phyloP scores from a whole-genome alignment of 1,284 basidiomycete species.

The Sphaerobolus stellatus region DNA sequence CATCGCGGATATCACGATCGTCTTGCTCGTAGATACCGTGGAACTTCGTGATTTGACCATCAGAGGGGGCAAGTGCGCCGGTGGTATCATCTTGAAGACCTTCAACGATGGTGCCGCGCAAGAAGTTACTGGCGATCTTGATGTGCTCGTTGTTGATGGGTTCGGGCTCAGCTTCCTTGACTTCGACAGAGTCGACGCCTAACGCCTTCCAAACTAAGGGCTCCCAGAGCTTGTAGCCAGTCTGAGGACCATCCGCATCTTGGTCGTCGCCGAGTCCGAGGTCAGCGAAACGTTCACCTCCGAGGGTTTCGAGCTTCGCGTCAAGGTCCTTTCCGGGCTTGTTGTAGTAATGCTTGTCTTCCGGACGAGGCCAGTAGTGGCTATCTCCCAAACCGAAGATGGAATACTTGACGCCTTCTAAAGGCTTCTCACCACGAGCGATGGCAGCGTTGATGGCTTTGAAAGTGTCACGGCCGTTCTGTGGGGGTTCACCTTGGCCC shows the following conservation, averaged over 20 bases:
- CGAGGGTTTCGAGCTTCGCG: constrained; percentile 71
- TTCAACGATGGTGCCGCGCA: constrained; percentile 93
- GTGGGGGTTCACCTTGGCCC: constrained; percentile 97
- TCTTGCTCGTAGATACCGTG: constrained; percentile 98
- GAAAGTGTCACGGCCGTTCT: constrained; percentile 91
- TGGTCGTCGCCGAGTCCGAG: constrained; percentile 96
- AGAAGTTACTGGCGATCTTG: constrained; percentile 94
- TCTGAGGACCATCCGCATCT: constrained; percentile 94
- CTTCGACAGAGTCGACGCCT: constrained; percentile 88
- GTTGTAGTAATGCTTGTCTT: constrained; percentile 98
- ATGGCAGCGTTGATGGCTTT: constrained; percentile 79
- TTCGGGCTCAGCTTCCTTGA: constrained; percentile 92
- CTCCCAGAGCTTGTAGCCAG: constrained; percentile 96
- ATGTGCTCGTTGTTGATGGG: constrained; percentile 99
- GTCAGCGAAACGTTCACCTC: constrained; percentile 68
- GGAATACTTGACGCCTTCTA: constrained; percentile 68
- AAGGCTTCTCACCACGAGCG: constrained; percentile 51
- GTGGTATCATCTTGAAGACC: constrained; percentile 87
- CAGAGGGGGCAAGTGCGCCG: constrained; percentile 85
- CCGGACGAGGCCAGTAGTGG: constrained; percentile 98
- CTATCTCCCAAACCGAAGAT: constrained; percentile 98
- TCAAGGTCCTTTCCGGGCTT: constrained; percentile 94
- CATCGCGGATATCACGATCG: constrained; percentile 97
- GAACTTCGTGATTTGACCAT: constrained; percentile 98
- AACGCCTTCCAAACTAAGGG: constrained; percentile 91